Conservation (phyloP, 2,329 filamentous ascomycete species). For the Colletotrichum destructivum region DNA sequence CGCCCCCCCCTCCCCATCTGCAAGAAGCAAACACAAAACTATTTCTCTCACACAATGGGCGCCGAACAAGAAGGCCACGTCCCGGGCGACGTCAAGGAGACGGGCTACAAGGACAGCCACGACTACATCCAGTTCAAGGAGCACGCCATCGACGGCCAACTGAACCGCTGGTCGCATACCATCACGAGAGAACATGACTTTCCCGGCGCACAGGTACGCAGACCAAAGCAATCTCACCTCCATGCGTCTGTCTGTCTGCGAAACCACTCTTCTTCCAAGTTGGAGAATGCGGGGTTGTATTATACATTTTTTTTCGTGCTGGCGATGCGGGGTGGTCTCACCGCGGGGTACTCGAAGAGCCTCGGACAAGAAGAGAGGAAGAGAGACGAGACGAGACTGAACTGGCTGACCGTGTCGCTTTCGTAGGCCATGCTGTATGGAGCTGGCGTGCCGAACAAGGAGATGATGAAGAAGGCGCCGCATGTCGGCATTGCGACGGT, state of each 20-base stretch:
- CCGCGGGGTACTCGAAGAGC: conserved; percentile 32
- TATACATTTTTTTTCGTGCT: neutral
- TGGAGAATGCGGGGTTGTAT: conserved; percentile 35
- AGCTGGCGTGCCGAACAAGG: conserved; percentile 85
- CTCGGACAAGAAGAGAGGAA: neutral
- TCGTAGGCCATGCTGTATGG: conserved; percentile 92
- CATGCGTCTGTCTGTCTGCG: neutral
- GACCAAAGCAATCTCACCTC: neutral
- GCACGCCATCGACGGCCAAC: conserved; percentile 65
- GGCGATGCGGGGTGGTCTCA: conserved; percentile 19
- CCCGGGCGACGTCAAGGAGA: conserved; percentile 24
- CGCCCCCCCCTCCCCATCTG: neutral
- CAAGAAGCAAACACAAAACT: neutral
- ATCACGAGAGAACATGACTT: conserved; percentile 91
- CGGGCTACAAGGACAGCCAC: conserved; percentile 60
- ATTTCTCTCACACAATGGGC: conserved; percentile 20
- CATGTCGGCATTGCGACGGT: conserved; percentile 93
- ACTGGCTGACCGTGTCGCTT: conserved; percentile 15
- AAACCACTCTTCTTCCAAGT: neutral
- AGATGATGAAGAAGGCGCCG: conserved; percentile 90
- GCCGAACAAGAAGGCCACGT: conserved; percentile 25
- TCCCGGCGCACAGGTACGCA: conserved; percentile 84
- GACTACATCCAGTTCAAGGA: conserved; percentile 70
- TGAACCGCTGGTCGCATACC: conserved; percentile 90
- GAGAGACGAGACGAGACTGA: too few species aligned